Evolutionary conservation across 2,329 filamentous ascomycete genomes (phyloP), one percentile per base, ranked within the genome.

Genomic region (Alternaria infectoria): DNA sequence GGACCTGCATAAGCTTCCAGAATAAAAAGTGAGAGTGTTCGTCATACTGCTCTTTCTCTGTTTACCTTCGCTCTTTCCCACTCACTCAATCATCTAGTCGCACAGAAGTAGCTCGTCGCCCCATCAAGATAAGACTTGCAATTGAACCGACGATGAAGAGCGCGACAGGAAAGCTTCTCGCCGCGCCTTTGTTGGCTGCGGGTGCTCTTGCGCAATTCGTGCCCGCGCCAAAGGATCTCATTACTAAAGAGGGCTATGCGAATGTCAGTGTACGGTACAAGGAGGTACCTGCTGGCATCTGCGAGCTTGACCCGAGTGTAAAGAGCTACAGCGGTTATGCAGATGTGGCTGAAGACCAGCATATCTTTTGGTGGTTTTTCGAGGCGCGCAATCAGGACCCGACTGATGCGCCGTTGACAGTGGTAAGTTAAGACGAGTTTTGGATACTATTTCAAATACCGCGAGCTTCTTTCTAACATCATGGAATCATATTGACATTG

Each of bases 351-450:
- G 79, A 83, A 4, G 77, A 86, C 44, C 79, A 86, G 61, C 85
- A 87, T 69, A 83, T 86, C 49, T 86, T 88, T 74, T 88, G 83
- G 81, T 80, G 83, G 82, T 84, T 87, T 74, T 88, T 88, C 64
- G 86, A 87, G 70, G 81, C 85, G 12, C 81, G 86, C 30, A 84
- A 85, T 57, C 71, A 76, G 47, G 81, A 86, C 63, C 85, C 84
- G 1, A 74, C 78, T 4, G 71, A 84, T 49, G 87, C 87, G 3
- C 88, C 88, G 0, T 76, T 90, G 30, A 85, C 86, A 0, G 85
- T 89, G 51, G 51, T 54, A 54, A 36, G 32, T 36, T n/a, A 8
- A 36, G 32, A 36, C 1, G 32, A 36, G 7, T 36, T 36, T 36
- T 1, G 4, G 15, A 36, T 5, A 36, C 15, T 5, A 36, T 4